phyloP scores from a whole-genome alignment of 192 early-diverging fungal species.

The Physocladia obscura region DNA sequence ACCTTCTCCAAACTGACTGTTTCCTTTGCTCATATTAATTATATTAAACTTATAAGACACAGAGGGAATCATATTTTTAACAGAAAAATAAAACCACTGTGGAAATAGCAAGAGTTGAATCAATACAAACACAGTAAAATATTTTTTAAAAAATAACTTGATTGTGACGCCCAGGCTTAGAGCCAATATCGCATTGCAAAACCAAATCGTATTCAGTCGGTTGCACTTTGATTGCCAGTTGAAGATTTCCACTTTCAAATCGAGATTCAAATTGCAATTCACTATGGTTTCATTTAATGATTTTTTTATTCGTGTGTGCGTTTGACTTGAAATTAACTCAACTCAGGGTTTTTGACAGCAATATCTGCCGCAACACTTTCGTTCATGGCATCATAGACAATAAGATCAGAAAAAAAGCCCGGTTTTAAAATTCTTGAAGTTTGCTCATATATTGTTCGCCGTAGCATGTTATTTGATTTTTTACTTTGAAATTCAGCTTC shows the following conservation, averaged over 20 bases:
- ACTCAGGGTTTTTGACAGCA: not conserved
- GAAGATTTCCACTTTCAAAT: conserved; percentile 60
- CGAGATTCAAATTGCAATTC: conserved; percentile 49
- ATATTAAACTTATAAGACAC: conserved; percentile 53
- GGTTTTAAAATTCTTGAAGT: conserved; percentile 42
- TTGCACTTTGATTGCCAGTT: conserved; percentile 50
- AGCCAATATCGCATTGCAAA: conserved; percentile 52
- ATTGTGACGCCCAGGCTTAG: conserved; percentile 51
- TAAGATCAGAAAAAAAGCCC: conserved; percentile 10
- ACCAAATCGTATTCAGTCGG: conserved; percentile 51
- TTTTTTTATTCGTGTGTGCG: not conserved
- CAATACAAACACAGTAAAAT: conserved; percentile 6
- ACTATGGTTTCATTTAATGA: not conserved
- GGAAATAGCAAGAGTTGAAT: too few species aligned
- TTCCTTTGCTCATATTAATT: conserved; percentile 54
- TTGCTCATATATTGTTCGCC: conserved; percentile 54
- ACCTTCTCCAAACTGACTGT: conserved; percentile 55
- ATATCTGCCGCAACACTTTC: conserved; percentile 17
- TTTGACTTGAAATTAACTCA: not conserved
- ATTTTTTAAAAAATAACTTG: conserved; percentile 32
- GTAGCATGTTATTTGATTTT: conserved; percentile 19
- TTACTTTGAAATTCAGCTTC: conserved; percentile 28
- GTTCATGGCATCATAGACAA: conserved; percentile 55
- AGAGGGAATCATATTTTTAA: conserved; percentile 31
- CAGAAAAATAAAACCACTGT: conserved; percentile 61